Base-by-base conservation (phyloP, 352 stramenopile species). In the Globisporangium ultimum region DNA sequence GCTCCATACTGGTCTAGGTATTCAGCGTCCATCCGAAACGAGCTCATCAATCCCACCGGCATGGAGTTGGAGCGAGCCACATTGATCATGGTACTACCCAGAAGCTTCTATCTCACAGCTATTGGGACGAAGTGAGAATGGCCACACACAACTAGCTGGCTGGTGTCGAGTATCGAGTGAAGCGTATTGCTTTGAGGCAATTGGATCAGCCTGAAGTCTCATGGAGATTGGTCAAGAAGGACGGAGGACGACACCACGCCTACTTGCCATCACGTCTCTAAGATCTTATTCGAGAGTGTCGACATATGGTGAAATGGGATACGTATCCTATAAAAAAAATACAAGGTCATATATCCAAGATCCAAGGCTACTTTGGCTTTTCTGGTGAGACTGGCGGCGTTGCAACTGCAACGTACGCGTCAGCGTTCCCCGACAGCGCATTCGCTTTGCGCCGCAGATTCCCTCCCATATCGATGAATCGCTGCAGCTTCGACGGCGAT, bases 1-100 rank as follows among this genome's bases (percentile, higher is more conserved):
- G 78, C 68, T 24, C 77, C 74, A 53, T 85, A 42, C n/a, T 60
- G 40, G 51, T 83, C 72, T 7, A 84, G 58, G 49, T 64, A 87
- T 55, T 81, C 74, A 14, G 63, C 64, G 10, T 70, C 66, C 0
- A 60, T 63, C 11, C 82, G 70, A 14, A 85, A 41, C 1, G 68
- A 32, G 24, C 24, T 32, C 24, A 32, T 55, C 13, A 51, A 58
- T 15, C 34, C 46, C 3, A 55, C 36, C 8, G 46, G 55, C 46
- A 62, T 49, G 11, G 47, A 56, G 21, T 61, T 48, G 36, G 40
- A 60, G 32, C 54, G 43, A n/a, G 53, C 36, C 43, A 60, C 28
- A 3, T 60, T 28, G 21, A 60, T 36, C 54, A 60, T 60, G 9
- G 18, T 60, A 18, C 34, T 10, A 47, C 24, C 24, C 24, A 32